phyloP scores from a whole-genome alignment of 2,329 filamentous ascomycete genomes.

The Sporothrix pseudoabietina region DNA sequence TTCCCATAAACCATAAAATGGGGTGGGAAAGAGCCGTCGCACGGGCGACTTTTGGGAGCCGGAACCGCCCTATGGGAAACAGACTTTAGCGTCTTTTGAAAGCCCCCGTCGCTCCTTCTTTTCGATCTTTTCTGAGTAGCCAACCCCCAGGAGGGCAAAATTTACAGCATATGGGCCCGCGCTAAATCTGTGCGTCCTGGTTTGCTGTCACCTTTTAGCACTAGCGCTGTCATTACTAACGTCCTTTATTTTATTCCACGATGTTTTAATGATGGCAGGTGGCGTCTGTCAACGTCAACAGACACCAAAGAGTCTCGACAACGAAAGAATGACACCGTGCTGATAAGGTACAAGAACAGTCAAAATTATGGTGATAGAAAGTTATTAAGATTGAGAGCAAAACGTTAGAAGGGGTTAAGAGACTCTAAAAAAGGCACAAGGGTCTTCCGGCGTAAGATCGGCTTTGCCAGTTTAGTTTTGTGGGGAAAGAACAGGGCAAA shows the following conservation, averaged over 20 bases:
- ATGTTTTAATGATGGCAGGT: neutral
- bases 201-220: neutral
- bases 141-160: neutral
- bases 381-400: neutral
- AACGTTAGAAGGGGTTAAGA: neutral
- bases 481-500: neutral
- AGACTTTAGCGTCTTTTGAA: neutral
- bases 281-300: neutral
- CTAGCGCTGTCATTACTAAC: neutral
- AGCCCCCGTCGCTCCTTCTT: neutral
- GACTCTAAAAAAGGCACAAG: conserved; percentile 5
- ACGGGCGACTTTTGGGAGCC: neutral
- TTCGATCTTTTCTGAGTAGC: too few relatives aligned
- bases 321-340: too few relatives aligned
- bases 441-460: conserved; percentile 28
- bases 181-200: neutral
- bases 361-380: neutral
- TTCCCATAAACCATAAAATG: neutral
- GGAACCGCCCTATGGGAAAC: neutral
- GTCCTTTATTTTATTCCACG: too few relatives aligned
- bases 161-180: conserved; percentile 3
- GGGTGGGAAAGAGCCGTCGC: neutral
- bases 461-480: conserved; percentile 18
- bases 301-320: neutral
- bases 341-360: too few relatives aligned